Base-by-base conservation (phyloP, 306 rosid genomes). In the Acmispon strigosus region DNA sequence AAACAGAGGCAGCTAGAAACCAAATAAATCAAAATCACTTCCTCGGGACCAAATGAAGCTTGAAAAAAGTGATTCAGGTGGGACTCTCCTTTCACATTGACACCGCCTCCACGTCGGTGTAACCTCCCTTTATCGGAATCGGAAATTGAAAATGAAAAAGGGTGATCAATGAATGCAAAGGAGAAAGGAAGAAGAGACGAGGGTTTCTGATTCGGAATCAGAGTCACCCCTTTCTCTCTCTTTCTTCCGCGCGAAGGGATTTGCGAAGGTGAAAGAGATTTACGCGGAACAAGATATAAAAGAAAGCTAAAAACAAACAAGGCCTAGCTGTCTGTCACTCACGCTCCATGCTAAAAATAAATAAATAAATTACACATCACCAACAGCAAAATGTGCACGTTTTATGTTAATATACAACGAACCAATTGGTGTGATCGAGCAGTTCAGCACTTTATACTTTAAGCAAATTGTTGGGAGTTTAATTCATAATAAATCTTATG, bases 61-160 rank as follows among this genome's bases (percentile, higher is more conserved):
- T n/a, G n/a, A 4, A 37, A 37, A 8, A 49, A 22, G 34, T 8
- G 6, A 1, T 55, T 12, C 29, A 13, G 14, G 44, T 60, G 18
- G 22, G 20, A 22, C 69, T 24, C 60, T 41, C 41, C 22, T 41
- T 14, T 72, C 59, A 43, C 43, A 19, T 52, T 16, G 20, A n/a
- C 67, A 61, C 70, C 54, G 41, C 71, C 20, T 29, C 24, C 27
- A 68, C 62, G 80, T n/a, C 75, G 69, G n/a, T n/a, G n/a, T n/a
- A n/a, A n/a, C n/a, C n/a, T n/a, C n/a, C 7, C 37, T 57, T 15
- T 19, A 47, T 16, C 13, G 24, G 34, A 72, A 49, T 20, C 10
- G 8, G 74, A 20, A 13, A 44, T 10, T 3, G 22, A 13, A 49
- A 37, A 22, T 22, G 24, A 22, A 22, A n/a, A n/a, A 27, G 39